phyloP scores from a whole-genome alignment of 2,329 filamentous ascomycete species.

The Penicillium sp. region DNA sequence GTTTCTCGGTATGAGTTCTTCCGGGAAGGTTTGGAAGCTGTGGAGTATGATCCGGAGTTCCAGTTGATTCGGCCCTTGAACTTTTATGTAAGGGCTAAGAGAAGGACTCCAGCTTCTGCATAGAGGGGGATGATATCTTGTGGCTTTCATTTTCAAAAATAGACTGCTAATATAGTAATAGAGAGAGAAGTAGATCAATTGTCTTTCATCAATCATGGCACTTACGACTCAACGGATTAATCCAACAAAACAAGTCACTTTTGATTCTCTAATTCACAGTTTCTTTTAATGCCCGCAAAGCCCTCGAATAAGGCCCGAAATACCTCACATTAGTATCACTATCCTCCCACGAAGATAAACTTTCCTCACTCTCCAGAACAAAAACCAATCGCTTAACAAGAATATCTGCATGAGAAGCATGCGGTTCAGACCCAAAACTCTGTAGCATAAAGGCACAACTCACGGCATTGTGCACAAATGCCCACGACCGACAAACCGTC shows the following conservation, averaged over 20 bases:
- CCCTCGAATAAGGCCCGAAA: conserved; percentile 21
- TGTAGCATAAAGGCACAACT: conserved; percentile 20
- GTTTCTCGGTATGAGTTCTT: conserved; percentile 59
- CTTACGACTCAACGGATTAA: too few relatives aligned
- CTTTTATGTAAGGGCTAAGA: conserved; percentile 25
- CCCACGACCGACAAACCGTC: conserved; percentile 19
- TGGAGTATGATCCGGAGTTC: conserved; percentile 42
- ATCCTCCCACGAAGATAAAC: conserved; percentile 19
- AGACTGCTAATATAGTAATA: background rate
- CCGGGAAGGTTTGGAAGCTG: conserved; percentile 50
- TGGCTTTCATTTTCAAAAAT: background rate
- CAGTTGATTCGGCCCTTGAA: conserved; percentile 30
- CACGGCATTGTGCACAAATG: conserved; percentile 25
- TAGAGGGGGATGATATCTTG: background rate
- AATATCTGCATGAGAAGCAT: too few relatives aligned
- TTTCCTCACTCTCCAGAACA: conserved; percentile 18
- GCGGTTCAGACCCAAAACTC: background rate
- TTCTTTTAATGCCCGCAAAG: conserved; percentile 2
- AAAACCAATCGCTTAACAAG: conserved; percentile 2
- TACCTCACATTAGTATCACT: conserved; percentile 20
- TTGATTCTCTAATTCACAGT: background rate
- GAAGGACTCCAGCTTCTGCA: background rate
- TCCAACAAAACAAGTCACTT: background rate
- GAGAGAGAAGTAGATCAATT: background rate
- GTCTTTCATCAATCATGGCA: too few relatives aligned